A percentile compares a stretch with the other conserved stretches of the same genome.
Conservation (phyloP, 306 rosid species). For the Fragaria vesca region DNA sequence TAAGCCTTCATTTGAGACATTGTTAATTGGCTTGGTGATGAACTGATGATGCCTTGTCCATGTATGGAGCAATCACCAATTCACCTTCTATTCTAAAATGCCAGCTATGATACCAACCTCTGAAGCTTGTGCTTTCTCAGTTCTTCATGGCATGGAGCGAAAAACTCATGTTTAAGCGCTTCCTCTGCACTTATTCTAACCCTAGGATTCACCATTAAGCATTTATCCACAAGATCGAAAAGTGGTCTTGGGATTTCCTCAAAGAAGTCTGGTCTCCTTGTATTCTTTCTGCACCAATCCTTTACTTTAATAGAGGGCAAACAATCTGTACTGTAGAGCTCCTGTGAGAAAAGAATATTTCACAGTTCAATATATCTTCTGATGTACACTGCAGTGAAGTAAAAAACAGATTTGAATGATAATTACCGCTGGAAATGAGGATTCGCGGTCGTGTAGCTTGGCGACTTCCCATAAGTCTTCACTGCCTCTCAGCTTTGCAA, state of each 20-base stretch:
- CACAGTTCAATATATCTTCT: not conserved
- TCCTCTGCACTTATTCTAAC: conserved; percentile 58
- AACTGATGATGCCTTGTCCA: conserved; percentile 12
- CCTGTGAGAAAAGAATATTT: conserved; percentile 37
- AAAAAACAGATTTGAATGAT: not conserved
- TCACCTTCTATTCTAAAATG: conserved; percentile 4
- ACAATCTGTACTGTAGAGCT: conserved; percentile 38
- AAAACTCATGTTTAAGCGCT: conserved; percentile 60
- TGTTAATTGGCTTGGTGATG: conserved; percentile 1
- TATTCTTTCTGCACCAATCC: conserved; percentile 58
- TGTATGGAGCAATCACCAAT: not conserved
- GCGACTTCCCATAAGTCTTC: conserved; percentile 81
- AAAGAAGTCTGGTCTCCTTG: conserved; percentile 53
- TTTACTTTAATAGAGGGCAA: conserved; percentile 40
- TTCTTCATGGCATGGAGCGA: conserved; percentile 41
- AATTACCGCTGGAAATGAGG: conserved; percentile 56
- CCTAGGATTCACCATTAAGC: conserved; percentile 66
- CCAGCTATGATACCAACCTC: conserved; percentile 20
- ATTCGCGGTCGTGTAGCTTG: conserved; percentile 65
- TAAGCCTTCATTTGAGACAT: conserved; percentile 10
- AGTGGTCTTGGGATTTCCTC: conserved; percentile 46
- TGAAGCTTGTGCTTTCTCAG: conserved; percentile 43
- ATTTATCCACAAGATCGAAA: conserved; percentile 61
- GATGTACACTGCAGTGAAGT: not conserved
- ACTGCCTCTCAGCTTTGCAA: conserved; percentile 67